These are phyloP conservation scores for Exophiala xenobiotica DNA, from an alignment of 2,329 filamentous ascomycete genomes.

Conservation along the genomic window DNA sequence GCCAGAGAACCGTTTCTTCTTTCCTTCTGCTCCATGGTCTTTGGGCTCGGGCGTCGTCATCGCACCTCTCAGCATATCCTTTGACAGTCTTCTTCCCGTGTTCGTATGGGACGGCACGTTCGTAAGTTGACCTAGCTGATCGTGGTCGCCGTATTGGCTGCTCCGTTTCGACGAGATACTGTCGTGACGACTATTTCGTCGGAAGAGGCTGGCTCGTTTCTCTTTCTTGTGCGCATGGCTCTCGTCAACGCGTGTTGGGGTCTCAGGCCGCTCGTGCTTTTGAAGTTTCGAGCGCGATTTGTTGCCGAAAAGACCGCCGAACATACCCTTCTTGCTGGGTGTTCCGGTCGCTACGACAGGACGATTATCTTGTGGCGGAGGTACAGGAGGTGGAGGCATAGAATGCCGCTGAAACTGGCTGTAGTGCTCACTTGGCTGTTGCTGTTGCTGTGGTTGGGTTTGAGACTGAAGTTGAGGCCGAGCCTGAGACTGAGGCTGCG, in stretches of 20 bases:
- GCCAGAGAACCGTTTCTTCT: slow-evolving; percentile 28
- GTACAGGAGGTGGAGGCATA: slow-evolving; percentile 12
- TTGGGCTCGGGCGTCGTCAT: slow-evolving; percentile 9
- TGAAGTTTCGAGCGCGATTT: slow-evolving; percentile 21
- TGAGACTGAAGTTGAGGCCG: no score
- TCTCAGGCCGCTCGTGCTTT: slow-evolving; percentile 9
- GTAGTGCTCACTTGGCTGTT: not conserved
- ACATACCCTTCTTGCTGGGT: slow-evolving; percentile 17
- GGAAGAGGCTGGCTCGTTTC: slow-evolving; percentile 20
- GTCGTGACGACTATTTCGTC: slow-evolving; percentile 18
- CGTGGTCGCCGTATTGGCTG: slow-evolving; percentile 12
- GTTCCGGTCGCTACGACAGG: not conserved
- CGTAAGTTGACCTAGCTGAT: slow-evolving; percentile 20
- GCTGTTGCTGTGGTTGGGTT: not conserved
- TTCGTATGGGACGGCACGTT: slow-evolving; percentile 5
- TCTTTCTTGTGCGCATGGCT: slow-evolving; percentile 13
- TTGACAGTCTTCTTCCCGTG: slow-evolving; percentile 12
- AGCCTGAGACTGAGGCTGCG: not conserved
- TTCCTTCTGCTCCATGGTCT: slow-evolving; percentile 13
- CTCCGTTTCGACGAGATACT: slow-evolving; percentile 26
- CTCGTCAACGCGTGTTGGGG: slow-evolving; percentile 2
- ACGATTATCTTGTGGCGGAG: not conserved
- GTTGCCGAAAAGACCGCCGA: slow-evolving; percentile 22
- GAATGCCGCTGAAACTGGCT: slow-evolving; percentile 12
- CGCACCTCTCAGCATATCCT: slow-evolving; percentile 6